Base-by-base conservation (phyloP, 2,329 filamentous ascomycete genomes). In the Diaporthe nobilis region DNA sequence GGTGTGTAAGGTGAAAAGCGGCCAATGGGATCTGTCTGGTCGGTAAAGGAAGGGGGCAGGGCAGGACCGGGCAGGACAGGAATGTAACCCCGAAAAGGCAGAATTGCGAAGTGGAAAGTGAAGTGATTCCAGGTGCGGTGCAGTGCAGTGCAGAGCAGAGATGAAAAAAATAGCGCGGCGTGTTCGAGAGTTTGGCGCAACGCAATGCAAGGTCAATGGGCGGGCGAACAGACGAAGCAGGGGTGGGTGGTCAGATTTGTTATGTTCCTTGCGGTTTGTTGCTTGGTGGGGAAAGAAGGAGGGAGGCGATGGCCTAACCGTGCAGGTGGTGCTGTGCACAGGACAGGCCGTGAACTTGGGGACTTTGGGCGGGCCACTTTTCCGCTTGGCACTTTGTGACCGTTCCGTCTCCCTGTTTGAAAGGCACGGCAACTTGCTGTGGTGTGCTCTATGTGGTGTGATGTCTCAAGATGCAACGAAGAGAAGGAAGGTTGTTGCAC, bases 161-260 rank as follows among this genome's bases (percentile, higher is more conserved):
- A 39, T 20, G 42, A 53, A n/a, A 44, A 55, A 55, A 60, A 65
- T 63, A 42, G 67, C 61, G 58, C 60, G 72, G 13, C 12, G 71
- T 57, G 71, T 57, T 37, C 28, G 71, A 72, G 47, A 55, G 42
- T 47, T 55, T 65, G 51, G 73, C 39, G 49, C 58, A 44, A 57
- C 51, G 55, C 39, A 60, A 72, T 55, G 49, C 65, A 31, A 70
- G 65, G 49, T 42, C 47, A 42, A 42, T 53, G 47, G 47, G 20
- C 31, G n/a, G 53, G 53, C 47, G 12, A 60, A n/a, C 22, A 51
- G 72, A 53, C 4, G 51, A 53, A 31, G 47, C 31, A 55, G 61
- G 42, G 63, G 49, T 68, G 63, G 63, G 63, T 68, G 63, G 63
- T 68, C 63, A 68, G 63, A 68, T 68, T 68, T 68, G 63, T 68